Evolutionary conservation across 2,329 filamentous ascomycete species (phyloP).

Genomic region (Diaporthe velutina): DNA sequence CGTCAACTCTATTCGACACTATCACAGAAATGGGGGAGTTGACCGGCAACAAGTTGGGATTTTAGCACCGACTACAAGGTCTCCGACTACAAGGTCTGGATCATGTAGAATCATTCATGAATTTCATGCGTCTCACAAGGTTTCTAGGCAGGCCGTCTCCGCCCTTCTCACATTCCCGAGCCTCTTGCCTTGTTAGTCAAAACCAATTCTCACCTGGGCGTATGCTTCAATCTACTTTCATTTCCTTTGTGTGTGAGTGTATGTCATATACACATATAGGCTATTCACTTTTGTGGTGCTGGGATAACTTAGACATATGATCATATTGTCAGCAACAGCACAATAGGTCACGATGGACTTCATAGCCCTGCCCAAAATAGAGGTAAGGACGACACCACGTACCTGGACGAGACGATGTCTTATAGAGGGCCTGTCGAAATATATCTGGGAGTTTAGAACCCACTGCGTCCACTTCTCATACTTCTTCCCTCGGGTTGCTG

Average conservation of each 20-base stretch:
- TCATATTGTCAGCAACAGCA: background rate
- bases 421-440: background rate
- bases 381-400: constrained; percentile 54
- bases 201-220: background rate
- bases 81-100: no score
- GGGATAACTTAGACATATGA: background rate
- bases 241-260: background rate
- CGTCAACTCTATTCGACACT: background rate
- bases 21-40: background rate
- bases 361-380: constrained; percentile 66
- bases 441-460: background rate
- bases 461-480: constrained; percentile 31
- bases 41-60: constrained; percentile 8
- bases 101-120: no score
- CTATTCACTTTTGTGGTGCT: background rate
- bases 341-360: constrained; percentile 54
- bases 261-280: background rate
- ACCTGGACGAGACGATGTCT: background rate
- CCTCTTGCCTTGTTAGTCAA: no score
- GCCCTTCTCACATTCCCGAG: no score
- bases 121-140: no score
- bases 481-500: background rate
- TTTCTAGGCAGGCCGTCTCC: background rate
- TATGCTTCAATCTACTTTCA: background rate
- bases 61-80: background rate